Conservation (phyloP, 2,329 filamentous ascomycete species). For the Malbranchea zuffiana region DNA sequence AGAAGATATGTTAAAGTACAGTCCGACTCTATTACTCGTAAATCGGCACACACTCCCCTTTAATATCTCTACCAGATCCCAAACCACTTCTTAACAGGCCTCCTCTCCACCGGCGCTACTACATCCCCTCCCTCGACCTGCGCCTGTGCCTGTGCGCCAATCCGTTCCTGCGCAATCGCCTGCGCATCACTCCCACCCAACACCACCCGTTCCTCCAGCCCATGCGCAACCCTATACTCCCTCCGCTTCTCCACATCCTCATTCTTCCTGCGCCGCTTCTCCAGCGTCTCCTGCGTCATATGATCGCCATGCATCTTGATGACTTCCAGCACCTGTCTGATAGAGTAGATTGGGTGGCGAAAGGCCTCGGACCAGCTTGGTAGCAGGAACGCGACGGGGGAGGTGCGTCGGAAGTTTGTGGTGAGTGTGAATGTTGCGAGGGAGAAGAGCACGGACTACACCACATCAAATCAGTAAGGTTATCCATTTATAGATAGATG, state of each 20-base stretch:
- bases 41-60: neutral
- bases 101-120: conserved; percentile 33
- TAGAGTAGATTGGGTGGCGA: conserved; percentile 57
- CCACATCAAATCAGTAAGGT: conserved; percentile 11
- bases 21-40: conserved; percentile 1
- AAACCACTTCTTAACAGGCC: conserved; percentile 64
- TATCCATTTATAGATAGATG: neutral
- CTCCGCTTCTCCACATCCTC: conserved; percentile 82
- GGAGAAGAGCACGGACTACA: conserved; percentile 53
- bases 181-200: conserved; percentile 27
- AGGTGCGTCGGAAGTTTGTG: conserved; percentile 66
- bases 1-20: too few species aligned
- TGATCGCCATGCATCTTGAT: conserved; percentile 66
- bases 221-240: conserved; percentile 77
- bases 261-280: conserved; percentile 59
- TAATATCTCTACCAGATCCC: conserved; percentile 70
- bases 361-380: conserved; percentile 60
- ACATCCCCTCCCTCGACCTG: conserved; percentile 10
- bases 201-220: conserved; percentile 47
- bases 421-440: conserved; percentile 64
- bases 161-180: conserved; percentile 20
- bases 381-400: conserved; percentile 68
- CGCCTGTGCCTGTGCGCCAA: conserved; percentile 25
- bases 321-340: conserved; percentile 57
- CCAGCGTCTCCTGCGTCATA: conserved; percentile 54